Evolutionary conservation across 106 monocot species (phyloP), one percentile per base, ranked within the genome.

Genomic region (Dioscorea zingiberensis): DNA sequence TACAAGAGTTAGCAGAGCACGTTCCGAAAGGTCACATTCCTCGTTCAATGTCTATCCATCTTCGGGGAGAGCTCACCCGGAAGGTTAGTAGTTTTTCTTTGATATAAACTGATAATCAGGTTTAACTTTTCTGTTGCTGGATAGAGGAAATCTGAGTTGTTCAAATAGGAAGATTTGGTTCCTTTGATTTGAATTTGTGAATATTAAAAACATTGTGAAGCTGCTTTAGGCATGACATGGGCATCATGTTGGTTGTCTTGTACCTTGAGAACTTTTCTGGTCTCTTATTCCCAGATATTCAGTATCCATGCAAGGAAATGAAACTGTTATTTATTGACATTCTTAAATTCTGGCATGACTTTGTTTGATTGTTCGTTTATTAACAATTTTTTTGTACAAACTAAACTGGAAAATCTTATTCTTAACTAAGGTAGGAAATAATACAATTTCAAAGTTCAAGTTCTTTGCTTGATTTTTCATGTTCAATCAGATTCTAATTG

Each of bases 21-120:
- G 97, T 97, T 27, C 97, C 97, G 28, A 97, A 97, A 70, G 97
- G 97, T 21, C 97, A 97, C 46, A 97, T 97, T 81, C 97, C 97
- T 63, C 85, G 97, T 68, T 79, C 92, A 71, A 77, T 97, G 72
- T 88, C 92, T 44, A 44, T 92, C 74, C 97, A 97, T 89, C 85
- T 97, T 27, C 78, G 92, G 81, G 97, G 97, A 58, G 88, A 97
- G 55, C 92, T 97, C 67, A 97, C 97, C 29, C 80, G 97, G 70
- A 92, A 97, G 92, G 97, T 92, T 58, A 62, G 24, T 49, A 56
- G 47, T 38, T 24, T 32, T 16, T 45, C 21, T 27, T 71, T 30
- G 0, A 48, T 27, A 14, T 22, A 21, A 28, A n/a, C 21, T 16
- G 10, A 2, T 48, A 68, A 8, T 15, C 6, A 65, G 65, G 48